Base-by-base conservation (phyloP, 2,329 filamentous ascomycete species). In the Teratosphaeria nubilosa region DNA sequence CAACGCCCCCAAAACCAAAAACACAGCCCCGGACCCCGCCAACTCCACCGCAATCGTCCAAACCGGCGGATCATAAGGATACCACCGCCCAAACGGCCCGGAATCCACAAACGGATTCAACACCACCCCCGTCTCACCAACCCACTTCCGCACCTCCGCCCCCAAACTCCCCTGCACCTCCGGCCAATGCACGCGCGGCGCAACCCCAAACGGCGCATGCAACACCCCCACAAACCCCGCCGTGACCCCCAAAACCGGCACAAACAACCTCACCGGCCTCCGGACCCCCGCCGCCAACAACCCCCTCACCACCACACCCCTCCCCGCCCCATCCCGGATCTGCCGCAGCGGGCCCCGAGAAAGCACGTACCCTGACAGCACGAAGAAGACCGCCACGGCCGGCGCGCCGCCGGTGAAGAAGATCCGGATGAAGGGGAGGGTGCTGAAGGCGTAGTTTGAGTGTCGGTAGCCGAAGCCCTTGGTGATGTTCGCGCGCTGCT, bases 11-110 rank as follows among this genome's bases (percentile, higher is more conserved):
- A 82, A 69, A 0, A 78, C 68, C 0, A 78, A 81, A 67, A 85
- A 88, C 53, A 85, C 70, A 60, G 84, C 72, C 56, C 87, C 75
- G 1, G 84, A 87, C 10, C 85, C 85, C 63, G 77, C 74, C 69
- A 84, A 80, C 68, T 86, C 84, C 16, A 82, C 73, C 0, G 83
- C 82, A 56, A 86, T 85, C 0, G 78, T 84, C 81, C 82, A 85
- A 53, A 56, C 52, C 5, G 56, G 58, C 13, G 45, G 31, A 48
- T 64, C 57, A 51, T 60, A 62, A 7, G 32, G 34, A 54, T 55
- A 61, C 34, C 56, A 59, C 27, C 34, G 54, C 51, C 71, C 82
- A 86, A 41, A 85, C 65, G 66, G 84, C 87, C 71, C 80, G 86
- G 72, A 55, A 20, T 57, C 51, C n/a, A 57, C 25, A 45, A 54